These are phyloP conservation scores for Medicago arabica DNA, from an alignment of 306 rosid genomes.

Conservation along the genomic window DNA sequence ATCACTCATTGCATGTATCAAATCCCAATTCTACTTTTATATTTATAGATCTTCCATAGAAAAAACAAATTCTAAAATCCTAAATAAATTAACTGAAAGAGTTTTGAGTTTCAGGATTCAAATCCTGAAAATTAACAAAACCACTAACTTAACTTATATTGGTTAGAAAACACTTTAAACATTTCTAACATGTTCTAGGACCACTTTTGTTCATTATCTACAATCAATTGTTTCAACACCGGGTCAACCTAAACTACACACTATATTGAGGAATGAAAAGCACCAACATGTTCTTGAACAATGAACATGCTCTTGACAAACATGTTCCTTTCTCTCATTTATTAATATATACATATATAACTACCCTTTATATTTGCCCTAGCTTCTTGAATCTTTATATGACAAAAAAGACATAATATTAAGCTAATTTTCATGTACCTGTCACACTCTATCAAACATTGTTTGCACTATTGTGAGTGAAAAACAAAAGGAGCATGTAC, in stretches of 20 bases:
- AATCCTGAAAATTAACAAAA: background rate
- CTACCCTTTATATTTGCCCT: conserved; percentile 15
- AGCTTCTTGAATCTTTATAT: conserved; percentile 37
- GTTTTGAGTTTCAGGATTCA: background rate
- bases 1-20: conserved; percentile 37
- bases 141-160: background rate
- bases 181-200: conserved; percentile 7
- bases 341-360: background rate
- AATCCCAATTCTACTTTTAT: conserved; percentile 2
- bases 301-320: conserved; percentile 32
- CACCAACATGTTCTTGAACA: conserved; percentile 36
- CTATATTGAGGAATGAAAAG: conserved; percentile 22
- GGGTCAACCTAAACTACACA: conserved; percentile 42
- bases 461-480: background rate
- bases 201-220: conserved; percentile 35
- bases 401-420: conserved; percentile 43
- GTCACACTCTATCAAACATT: conserved; percentile 16
- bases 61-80: no score
- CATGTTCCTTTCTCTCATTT: conserved; percentile 33
- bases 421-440: conserved; percentile 23
- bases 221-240: conserved; percentile 22
- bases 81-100: background rate
- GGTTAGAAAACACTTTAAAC: background rate
- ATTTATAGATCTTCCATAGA: background rate
- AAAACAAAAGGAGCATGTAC: conserved; percentile 23